Evolutionary conservation across 2,329 filamentous ascomycete genomes (phyloP).

Genomic region (Trichophyton simii): DNA sequence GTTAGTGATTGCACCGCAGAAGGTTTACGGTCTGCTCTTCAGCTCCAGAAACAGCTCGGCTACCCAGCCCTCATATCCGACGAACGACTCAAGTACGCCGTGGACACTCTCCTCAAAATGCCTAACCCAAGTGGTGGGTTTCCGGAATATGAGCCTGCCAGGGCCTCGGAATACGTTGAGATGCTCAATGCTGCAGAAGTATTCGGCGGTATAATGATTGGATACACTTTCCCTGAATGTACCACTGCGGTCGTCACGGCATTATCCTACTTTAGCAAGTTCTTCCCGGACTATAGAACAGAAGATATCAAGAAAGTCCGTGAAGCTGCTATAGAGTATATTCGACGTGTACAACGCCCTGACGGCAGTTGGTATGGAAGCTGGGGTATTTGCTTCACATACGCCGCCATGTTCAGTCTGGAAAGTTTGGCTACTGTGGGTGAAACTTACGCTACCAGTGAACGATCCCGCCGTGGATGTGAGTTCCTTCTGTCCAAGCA

Average conservation of each 20-base stretch:
- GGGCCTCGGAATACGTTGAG: conserved; percentile 67
- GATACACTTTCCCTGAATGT: conserved; percentile 96
- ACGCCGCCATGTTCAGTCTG: conserved; percentile 90
- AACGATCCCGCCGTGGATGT: conserved; percentile 60
- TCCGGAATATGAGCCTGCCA: conserved; percentile 75
- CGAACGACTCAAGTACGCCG: conserved; percentile 68
- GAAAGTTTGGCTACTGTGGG: conserved; percentile 73
- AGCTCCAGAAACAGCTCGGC: conserved; percentile 64
- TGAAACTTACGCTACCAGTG: conserved; percentile 65
- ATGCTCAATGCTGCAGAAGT: conserved; percentile 90
- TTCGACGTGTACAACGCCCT: conserved; percentile 60
- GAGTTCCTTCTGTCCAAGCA: conserved; percentile 78
- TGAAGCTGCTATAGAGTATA: conserved; percentile 62
- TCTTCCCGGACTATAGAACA: conserved; percentile 68
- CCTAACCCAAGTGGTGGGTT: conserved; percentile 79
- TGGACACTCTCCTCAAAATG: conserved; percentile 83
- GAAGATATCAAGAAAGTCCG: conserved; percentile 65
- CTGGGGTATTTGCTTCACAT: conserved; percentile 98
- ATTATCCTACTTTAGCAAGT: conserved; percentile 64
- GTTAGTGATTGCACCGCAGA: conserved; percentile 93
- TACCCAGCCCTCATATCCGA: conserved; percentile 66
- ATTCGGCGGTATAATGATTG: conserved; percentile 94
- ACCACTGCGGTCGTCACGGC: conserved; percentile 90
- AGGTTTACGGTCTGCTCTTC: conserved; percentile 71
- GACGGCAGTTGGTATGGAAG: conserved; percentile 97